A percentile compares a stretch with the other conserved stretches of the same genome.
phyloP scores from a whole-genome alignment of 495 filamentous ascomycete genomes.

The Hypoxylon lienhwacheense region DNA sequence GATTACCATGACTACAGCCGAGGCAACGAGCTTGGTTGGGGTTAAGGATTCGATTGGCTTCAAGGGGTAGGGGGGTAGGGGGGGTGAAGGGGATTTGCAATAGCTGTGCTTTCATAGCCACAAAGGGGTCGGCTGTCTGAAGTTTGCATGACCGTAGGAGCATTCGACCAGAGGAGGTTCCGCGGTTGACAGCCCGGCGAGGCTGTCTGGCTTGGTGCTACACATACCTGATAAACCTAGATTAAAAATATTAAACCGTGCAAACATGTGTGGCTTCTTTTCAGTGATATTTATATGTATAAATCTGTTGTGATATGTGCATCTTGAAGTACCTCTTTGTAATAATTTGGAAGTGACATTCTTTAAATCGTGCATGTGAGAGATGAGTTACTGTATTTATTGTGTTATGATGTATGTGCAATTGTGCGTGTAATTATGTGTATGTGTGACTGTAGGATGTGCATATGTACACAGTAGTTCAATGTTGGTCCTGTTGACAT shows the following conservation, averaged over 20 bases:
- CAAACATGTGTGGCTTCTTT: too few relatives aligned
- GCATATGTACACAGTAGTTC: too few relatives aligned
- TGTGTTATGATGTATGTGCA: too few relatives aligned
- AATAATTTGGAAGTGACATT: too few relatives aligned
- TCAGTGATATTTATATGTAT: neutral
- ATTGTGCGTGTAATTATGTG: too few relatives aligned
- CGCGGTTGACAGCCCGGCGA: conserved; percentile 13
- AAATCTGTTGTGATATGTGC: neutral
- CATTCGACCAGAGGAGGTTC: neutral
- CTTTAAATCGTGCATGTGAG: too few relatives aligned
- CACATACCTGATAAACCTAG: conserved; percentile 35
- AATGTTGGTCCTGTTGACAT: too few relatives aligned
- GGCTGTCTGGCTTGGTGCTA: conserved; percentile 24
- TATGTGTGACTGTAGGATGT: too few relatives aligned
- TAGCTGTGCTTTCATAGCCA: conserved; percentile 16
- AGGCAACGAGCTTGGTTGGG: conserved; percentile 31
- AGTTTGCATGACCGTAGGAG: conserved; percentile 24
- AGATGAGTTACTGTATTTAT: too few relatives aligned
- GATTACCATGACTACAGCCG: conserved; percentile 37
- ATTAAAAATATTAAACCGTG: conserved; percentile 37
- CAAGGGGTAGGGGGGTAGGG: conserved; percentile 22
- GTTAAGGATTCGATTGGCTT: too few relatives aligned
- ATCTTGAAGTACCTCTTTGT: neutral
- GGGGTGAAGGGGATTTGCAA: conserved; percentile 16
- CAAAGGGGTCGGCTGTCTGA: conserved; percentile 25